phyloP scores from a whole-genome alignment of 1,284 basidiomycete genomes.

The Ustilago curta region DNA sequence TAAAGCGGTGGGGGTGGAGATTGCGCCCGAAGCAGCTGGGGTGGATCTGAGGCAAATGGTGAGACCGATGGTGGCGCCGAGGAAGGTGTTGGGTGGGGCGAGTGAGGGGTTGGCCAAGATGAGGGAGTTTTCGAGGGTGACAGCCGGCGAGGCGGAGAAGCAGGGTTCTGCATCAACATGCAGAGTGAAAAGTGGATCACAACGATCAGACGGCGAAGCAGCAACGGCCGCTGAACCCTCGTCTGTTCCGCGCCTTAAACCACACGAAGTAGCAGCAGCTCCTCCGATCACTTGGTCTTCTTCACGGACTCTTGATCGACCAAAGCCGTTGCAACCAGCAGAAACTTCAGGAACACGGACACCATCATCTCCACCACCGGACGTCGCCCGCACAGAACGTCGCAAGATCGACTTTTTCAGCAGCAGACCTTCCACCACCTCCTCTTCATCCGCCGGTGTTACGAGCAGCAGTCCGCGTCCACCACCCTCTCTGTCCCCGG shows the following conservation, averaged over 20 bases:
- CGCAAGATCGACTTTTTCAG: slow-evolving; percentile 45
- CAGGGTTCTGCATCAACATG: background rate
- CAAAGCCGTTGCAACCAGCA: slow-evolving; percentile 2
- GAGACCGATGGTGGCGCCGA: slow-evolving; percentile 47
- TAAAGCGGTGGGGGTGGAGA: slow-evolving; percentile 28
- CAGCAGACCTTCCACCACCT: background rate
- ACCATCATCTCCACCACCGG: slow-evolving; percentile 27
- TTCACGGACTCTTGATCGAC: background rate
- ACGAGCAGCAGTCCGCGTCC: slow-evolving; percentile 15
- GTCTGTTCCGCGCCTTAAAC: slow-evolving; percentile 19
- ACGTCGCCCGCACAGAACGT: slow-evolving; percentile 23
- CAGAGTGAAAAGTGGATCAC: background rate
- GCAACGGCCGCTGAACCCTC: background rate
- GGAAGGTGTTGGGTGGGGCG: slow-evolving; percentile 20
- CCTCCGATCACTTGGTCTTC: slow-evolving; percentile 11
- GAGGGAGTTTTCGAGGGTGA: slow-evolving; percentile 21
- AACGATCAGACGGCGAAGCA: slow-evolving; percentile 1
- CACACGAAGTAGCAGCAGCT: slow-evolving; percentile 34
- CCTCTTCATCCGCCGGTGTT: background rate
- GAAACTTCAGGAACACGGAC: background rate
- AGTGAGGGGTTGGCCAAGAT: slow-evolving; percentile 29
- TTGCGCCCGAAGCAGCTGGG: slow-evolving; percentile 25
- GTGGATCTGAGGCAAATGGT: slow-evolving; percentile 9
- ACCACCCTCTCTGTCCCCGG: background rate
- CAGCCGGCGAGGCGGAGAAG: slow-evolving; percentile 5